Conservation (phyloP, 495 filamentous ascomycete genomes). For the Penicillium malachiteum region DNA sequence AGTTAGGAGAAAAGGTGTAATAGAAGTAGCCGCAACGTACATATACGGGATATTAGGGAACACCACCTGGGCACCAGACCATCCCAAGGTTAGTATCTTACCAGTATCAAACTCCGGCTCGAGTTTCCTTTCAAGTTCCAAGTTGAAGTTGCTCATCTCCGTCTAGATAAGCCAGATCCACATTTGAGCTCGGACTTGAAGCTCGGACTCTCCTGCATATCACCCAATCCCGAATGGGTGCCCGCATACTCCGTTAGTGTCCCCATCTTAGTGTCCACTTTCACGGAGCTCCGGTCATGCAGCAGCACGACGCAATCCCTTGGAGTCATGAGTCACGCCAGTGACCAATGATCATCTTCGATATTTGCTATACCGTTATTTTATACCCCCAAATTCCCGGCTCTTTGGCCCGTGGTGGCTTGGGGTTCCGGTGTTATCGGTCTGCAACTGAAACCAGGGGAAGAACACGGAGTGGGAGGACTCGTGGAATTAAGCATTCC, state of each 20-base stretch:
- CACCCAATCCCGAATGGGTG: neutral
- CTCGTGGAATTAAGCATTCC: neutral
- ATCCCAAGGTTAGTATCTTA: too few relatives aligned
- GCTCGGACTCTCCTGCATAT: too few relatives aligned
- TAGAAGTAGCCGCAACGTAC: too few relatives aligned
- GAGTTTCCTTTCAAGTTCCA: too few relatives aligned
- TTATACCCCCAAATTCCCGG: neutral
- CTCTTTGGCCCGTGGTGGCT: conserved; percentile 4
- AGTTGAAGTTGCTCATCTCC: too few relatives aligned
- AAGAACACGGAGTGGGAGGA: neutral
- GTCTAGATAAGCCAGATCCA: too few relatives aligned
- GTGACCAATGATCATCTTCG: conserved; percentile 1
- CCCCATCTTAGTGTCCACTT: neutral
- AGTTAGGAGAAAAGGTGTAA: too few relatives aligned
- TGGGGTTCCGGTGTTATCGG: neutral
- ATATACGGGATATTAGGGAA: too few relatives aligned
- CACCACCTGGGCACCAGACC: too few relatives aligned
- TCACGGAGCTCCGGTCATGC: conserved; percentile 6
- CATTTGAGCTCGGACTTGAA: too few relatives aligned
- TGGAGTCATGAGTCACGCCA: conserved; percentile 7
- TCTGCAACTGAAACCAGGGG: neutral
- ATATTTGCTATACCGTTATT: conserved; percentile 8
- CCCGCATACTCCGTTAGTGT: neutral
- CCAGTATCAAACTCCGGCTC: too few relatives aligned
- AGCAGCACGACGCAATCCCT: neutral